Percentiles rank a stretch among this genome's conserved stretches.
These are phyloP conservation scores for Diaporthe vexans DNA, from an alignment of 2,329 filamentous ascomycete species.

Conservation along the genomic window DNA sequence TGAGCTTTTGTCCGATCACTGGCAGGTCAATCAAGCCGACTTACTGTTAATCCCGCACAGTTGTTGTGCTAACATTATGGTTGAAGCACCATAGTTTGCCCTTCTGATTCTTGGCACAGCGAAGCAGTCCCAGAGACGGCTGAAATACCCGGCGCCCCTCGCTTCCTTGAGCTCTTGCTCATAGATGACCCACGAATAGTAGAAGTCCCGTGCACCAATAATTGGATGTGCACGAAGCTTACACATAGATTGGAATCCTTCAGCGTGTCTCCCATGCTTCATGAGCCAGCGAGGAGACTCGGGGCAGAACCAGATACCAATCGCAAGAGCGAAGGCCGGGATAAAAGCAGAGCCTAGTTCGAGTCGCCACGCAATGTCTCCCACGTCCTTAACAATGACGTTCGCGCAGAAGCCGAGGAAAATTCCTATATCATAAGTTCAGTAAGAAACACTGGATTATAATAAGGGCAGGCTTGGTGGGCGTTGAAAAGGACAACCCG, in stretches of 20 bases:
- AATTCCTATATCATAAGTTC: slow-evolving; percentile 54
- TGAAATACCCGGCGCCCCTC: slow-evolving; percentile 60
- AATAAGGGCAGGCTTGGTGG: no score
- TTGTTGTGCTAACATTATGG: slow-evolving; percentile 84
- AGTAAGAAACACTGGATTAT: neutral
- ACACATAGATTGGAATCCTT: slow-evolving; percentile 71
- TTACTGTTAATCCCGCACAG: slow-evolving; percentile 67
- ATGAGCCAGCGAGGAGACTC: slow-evolving; percentile 77
- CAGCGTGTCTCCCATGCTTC: slow-evolving; percentile 73
- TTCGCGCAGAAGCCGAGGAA: slow-evolving; percentile 74
- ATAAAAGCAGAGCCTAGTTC: slow-evolving; percentile 76
- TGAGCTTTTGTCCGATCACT: no score
- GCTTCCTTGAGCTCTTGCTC: slow-evolving; percentile 64
- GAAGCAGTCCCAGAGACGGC: slow-evolving; percentile 75
- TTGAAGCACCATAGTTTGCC: slow-evolving; percentile 81
- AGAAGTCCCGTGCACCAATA: slow-evolving; percentile 72
- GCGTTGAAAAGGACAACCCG: no score
- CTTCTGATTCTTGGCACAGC: slow-evolving; percentile 77
- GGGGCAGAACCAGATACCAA: slow-evolving; percentile 75
- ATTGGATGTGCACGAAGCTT: slow-evolving; percentile 67
- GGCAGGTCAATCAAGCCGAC: neutral
- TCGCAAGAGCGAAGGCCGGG: slow-evolving; percentile 67
- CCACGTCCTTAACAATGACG: slow-evolving; percentile 66
- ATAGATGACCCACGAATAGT: slow-evolving; percentile 72
- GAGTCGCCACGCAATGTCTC: slow-evolving; percentile 70